Base-by-base conservation (phyloP, 2,329 filamentous ascomycete species). In the Fusarium sp. region DNA sequence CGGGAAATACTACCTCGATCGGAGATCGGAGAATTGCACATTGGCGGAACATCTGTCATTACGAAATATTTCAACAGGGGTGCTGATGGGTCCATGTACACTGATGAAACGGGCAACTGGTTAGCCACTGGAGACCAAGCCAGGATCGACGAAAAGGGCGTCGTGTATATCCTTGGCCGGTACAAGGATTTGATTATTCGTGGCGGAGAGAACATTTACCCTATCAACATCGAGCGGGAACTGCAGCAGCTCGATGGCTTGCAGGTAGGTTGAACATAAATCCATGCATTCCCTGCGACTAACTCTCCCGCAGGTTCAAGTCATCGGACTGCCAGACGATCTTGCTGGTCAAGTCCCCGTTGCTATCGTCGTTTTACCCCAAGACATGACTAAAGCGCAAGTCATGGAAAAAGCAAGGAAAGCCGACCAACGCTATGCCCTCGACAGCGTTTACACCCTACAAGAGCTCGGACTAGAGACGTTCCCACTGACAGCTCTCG, bases 281-380 rank as follows among this genome's bases (percentile, higher is more conserved):
- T n/a, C 54, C 6, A 35, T 20, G 9, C 15, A 26, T 11, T 14
- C 22, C 10, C 13, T 10, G 26, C 51, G 35, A 17, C 72, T 75
- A 66, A 79, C 8, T 39, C 3, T 18, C 15, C 13, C 3, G 17
- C 64, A 83, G 75, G 81, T 77, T 2, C 82, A 85, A 62, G 83
- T 87, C 5, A 80, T 87, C 18, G 85, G 84, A 14, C 77, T 84
- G 4, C 79, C 81, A 6, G 85, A 87, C 70, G 80, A 83, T 18
- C 75, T 85, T 61, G 85, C 86, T 32, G 85, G 86, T 8, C 85
- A 88, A 69, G 81, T 88, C 7, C 84, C 85, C 1, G 82, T 87
- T 20, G 86, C 86, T 6, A 76, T 87, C 18, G 82, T 86, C 32
- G 75, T 79, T 38, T 67, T 82, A 6, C 79, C 82, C 1, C 42